Percentiles rank a stretch among this genome's conserved stretches.
Evolutionary conservation across 106 monocot genomes (phyloP).

Genomic region (Dendrobium officinale): DNA sequence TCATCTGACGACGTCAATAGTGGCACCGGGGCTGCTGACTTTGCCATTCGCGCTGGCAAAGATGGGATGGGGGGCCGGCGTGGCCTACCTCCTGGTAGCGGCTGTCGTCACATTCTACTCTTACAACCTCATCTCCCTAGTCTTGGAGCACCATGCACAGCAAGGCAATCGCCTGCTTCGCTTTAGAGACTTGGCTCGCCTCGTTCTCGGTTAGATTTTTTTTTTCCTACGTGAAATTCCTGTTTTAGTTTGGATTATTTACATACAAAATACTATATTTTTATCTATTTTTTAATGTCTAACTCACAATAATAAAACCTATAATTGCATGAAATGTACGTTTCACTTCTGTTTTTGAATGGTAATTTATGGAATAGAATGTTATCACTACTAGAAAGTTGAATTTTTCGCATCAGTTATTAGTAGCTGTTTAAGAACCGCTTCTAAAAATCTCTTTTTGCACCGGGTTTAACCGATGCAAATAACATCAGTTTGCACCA

Average conservation of each 20-base stretch:
- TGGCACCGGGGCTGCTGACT: conserved; percentile 67
- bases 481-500: too few relatives aligned
- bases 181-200: conserved; percentile 61
- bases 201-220: conserved; percentile 39
- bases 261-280: background rate
- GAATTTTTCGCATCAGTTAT: too few relatives aligned
- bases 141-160: conserved; percentile 63
- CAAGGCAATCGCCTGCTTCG: conserved; percentile 54
- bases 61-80: conserved; percentile 57
- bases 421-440: too few relatives aligned
- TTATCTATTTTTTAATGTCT: too few relatives aligned
- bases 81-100: conserved; percentile 34
- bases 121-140: conserved; percentile 61
- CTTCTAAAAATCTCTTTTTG: too few relatives aligned
- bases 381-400: too few relatives aligned
- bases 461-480: too few relatives aligned
- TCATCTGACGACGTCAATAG: conserved; percentile 76
- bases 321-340: too few relatives aligned
- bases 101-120: conserved; percentile 72
- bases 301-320: too few relatives aligned
- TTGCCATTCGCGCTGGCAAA: conserved; percentile 52
- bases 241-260: too few relatives aligned
- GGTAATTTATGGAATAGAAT: too few relatives aligned
- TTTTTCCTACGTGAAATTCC: background rate
- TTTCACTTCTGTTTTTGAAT: too few relatives aligned